Conservation (phyloP, 805 yeast species). For the Saccharomycopsis amapae region DNA sequence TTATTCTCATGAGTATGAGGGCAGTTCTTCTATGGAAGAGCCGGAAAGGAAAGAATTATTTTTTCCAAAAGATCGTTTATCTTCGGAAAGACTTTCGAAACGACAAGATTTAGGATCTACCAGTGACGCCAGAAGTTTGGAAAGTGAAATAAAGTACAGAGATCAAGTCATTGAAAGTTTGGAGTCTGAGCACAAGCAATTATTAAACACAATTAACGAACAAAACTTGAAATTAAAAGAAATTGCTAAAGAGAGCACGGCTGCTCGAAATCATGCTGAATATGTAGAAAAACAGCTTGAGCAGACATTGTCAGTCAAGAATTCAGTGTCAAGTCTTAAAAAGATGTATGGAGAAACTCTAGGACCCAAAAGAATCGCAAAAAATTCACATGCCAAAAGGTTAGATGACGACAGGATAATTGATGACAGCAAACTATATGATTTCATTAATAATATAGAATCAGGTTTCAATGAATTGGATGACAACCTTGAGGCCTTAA, state of each 20-base stretch:
- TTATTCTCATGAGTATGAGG: background rate
- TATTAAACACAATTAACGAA: conserved; percentile 1
- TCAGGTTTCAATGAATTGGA: background rate
- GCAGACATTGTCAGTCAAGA: conserved; percentile 3
- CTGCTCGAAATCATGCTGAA: conserved; percentile 2
- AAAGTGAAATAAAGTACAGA: conserved; percentile 4
- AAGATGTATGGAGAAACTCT: too few relatives aligned
- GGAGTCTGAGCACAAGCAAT: conserved; percentile 4
- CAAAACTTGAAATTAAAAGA: conserved; percentile 1
- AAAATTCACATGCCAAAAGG: too few relatives aligned
- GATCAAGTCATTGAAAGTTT: conserved; percentile 8
- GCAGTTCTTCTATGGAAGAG: too few relatives aligned
- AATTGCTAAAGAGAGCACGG: conserved; percentile 2
- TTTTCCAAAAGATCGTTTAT: too few relatives aligned
- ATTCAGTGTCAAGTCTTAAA: too few relatives aligned
- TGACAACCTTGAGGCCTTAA: background rate
- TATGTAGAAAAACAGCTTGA: conserved; percentile 3
- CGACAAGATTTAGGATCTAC: too few relatives aligned
- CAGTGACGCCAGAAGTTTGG: background rate
- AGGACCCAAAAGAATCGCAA: too few relatives aligned
- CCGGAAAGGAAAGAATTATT: too few relatives aligned
- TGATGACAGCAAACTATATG: background rate
- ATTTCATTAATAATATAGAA: conserved; percentile 5
- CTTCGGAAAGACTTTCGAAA: too few relatives aligned
- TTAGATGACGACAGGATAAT: too few relatives aligned